These are phyloP conservation scores for Polygonum aviculare DNA, from an alignment of 148 eudicot species.

Conservation along the genomic window DNA sequence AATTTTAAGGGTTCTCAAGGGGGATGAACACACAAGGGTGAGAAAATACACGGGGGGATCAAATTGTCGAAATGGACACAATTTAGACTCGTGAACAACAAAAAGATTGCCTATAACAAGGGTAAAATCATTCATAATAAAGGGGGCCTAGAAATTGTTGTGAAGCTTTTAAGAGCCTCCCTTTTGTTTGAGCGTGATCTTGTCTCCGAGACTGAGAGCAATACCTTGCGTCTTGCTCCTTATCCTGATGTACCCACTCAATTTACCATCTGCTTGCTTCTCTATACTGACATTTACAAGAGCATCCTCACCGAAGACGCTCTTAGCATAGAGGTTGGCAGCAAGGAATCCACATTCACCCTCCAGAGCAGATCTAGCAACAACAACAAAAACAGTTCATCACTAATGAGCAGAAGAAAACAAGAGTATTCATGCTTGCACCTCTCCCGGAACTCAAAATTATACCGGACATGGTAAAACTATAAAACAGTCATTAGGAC, in stretches of 20 bases:
- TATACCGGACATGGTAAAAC: no score
- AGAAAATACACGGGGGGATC: not conserved
- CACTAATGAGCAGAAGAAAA: not conserved
- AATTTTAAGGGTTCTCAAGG: not conserved
- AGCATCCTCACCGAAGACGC: conserved; percentile 92
- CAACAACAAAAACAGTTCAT: not conserved
- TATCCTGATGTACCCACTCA: conserved; percentile 88
- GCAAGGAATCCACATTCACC: conserved; percentile 92
- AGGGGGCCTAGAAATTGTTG: not conserved
- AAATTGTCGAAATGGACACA: not conserved
- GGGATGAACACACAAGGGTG: not conserved
- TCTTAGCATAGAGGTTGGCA: conserved; percentile 89
- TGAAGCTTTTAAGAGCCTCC: conserved; percentile 35
- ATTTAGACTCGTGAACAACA: not conserved
- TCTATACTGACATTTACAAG: conserved; percentile 82
- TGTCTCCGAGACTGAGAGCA: conserved; percentile 91
- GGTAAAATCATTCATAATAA: not conserved
- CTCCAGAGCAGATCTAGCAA: conserved; percentile 74
- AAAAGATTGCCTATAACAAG: not conserved
- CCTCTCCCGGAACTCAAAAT: no score
- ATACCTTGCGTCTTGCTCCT: conserved; percentile 96
- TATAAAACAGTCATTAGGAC: no score
- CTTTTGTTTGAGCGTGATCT: conserved; percentile 89
- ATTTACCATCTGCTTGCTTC: conserved; percentile 77
- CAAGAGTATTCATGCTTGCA: not conserved